These are phyloP conservation scores for Silene vulgaris DNA, from an alignment of 179 eudicot genomes.

Conservation along the genomic window DNA sequence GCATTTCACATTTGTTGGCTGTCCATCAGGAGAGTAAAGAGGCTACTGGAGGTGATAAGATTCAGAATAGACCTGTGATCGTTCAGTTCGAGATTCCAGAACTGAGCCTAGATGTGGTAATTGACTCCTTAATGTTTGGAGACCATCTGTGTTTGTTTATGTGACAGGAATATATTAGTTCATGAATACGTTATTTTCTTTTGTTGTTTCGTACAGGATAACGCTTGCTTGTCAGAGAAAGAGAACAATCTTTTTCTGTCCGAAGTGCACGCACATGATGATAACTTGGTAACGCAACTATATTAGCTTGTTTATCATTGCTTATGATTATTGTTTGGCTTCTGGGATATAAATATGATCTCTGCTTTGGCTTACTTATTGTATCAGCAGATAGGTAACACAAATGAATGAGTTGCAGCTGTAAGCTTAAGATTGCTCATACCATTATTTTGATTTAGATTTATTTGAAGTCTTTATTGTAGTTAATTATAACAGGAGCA, in stretches of 20 bases:
- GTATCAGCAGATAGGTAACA: slow-evolving; percentile 6
- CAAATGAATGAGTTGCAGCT: neutral
- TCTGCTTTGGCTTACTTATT: neutral
- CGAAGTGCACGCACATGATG: slow-evolving; percentile 39
- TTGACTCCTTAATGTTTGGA: slow-evolving; percentile 5
- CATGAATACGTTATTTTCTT: slow-evolving; percentile 3
- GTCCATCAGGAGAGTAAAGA: slow-evolving; percentile 40
- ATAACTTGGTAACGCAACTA: slow-evolving; percentile 39
- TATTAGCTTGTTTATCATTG: neutral
- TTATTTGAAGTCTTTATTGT: neutral
- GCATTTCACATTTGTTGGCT: slow-evolving; percentile 12
- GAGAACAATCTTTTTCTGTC: slow-evolving; percentile 37
- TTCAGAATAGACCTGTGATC: slow-evolving; percentile 24
- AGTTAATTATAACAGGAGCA: neutral
- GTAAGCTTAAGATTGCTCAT: neutral
- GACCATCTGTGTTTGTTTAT: neutral
- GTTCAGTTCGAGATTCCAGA: slow-evolving; percentile 62
- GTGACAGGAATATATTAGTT: neutral
- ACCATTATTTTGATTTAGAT: neutral
- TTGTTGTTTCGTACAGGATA: slow-evolving; percentile 37
- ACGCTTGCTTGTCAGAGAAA: slow-evolving; percentile 32
- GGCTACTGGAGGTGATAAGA: slow-evolving; percentile 21
- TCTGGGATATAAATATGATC: neutral
- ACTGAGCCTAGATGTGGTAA: slow-evolving; percentile 44
- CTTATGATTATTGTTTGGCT: slow-evolving; percentile 1